phyloP scores from a whole-genome alignment of 202 grass and related monocot species.

The Musa balbisiana region DNA sequence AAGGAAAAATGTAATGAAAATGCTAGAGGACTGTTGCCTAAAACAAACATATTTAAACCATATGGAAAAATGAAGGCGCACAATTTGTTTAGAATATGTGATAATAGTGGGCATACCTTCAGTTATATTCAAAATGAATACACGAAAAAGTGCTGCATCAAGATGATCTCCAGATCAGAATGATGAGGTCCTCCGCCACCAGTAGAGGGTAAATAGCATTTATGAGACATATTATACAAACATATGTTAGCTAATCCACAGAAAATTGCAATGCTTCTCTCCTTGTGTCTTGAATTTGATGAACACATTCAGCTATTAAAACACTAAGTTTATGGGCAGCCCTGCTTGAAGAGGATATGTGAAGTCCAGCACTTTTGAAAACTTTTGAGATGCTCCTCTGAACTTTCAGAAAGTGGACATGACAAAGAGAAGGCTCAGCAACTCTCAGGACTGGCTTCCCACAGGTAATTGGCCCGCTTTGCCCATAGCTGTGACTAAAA shows the following conservation, averaged over 20 bases:
- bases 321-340: slow-evolving; percentile 13
- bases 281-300: slow-evolving; percentile 27
- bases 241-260: neutral
- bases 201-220: neutral
- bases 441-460: slow-evolving; percentile 29
- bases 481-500: slow-evolving; percentile 23
- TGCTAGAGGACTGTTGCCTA: no score
- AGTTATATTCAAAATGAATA: no score
- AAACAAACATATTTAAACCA: no score
- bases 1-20: no score
- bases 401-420: slow-evolving; percentile 26
- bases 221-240: neutral
- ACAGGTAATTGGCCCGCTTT: slow-evolving; percentile 25
- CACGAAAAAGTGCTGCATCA: neutral
- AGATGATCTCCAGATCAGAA: neutral
- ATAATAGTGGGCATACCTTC: no score
- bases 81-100: no score
- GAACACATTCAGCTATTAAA: slow-evolving; percentile 22
- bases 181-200: neutral
- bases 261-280: neutral
- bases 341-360: slow-evolving; percentile 28
- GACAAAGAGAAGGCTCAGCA: slow-evolving; percentile 32
- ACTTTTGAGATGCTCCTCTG: slow-evolving; percentile 35
- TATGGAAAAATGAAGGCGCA: no score
- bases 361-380: slow-evolving; percentile 29